These are phyloP conservation scores for Inga laurina DNA, from an alignment of 306 rosid species.

Conservation along the genomic window DNA sequence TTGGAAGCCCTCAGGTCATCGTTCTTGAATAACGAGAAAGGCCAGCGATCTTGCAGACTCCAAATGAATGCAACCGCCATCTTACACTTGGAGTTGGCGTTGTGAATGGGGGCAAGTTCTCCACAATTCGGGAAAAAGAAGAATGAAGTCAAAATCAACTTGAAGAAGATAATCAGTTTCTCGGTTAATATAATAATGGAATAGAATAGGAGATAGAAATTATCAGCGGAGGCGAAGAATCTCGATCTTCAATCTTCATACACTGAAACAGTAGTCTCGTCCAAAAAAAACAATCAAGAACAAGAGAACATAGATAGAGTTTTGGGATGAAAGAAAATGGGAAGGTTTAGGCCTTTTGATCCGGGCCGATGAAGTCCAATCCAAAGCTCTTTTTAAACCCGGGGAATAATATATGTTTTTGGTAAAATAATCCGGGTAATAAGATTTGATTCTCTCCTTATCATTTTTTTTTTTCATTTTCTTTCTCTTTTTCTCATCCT, in stretches of 20 bases:
- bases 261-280: neutral
- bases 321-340: neutral
- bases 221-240: neutral
- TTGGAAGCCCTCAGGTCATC: conserved; percentile 57
- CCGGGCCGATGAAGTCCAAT: neutral
- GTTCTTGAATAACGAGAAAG: conserved; percentile 49
- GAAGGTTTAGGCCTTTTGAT: neutral
- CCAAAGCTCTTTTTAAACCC: no score
- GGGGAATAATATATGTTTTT: no score
- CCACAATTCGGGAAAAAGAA: neutral
- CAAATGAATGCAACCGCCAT: conserved; percentile 59
- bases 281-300: no score
- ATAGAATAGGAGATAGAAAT: no score
- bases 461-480: no score
- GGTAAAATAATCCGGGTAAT: no score
- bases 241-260: neutral
- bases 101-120: neutral
- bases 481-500: no score
- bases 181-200: neutral
- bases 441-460: no score
- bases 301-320: neutral
- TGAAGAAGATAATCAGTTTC: neutral
- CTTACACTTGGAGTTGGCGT: neutral
- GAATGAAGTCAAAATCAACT: neutral
- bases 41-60: conserved; percentile 70